A percentile compares a stretch with the other conserved stretches of the same genome.
Conservation (phyloP, 2,329 filamentous ascomycete species). For the Plenodomus biglobosus region DNA sequence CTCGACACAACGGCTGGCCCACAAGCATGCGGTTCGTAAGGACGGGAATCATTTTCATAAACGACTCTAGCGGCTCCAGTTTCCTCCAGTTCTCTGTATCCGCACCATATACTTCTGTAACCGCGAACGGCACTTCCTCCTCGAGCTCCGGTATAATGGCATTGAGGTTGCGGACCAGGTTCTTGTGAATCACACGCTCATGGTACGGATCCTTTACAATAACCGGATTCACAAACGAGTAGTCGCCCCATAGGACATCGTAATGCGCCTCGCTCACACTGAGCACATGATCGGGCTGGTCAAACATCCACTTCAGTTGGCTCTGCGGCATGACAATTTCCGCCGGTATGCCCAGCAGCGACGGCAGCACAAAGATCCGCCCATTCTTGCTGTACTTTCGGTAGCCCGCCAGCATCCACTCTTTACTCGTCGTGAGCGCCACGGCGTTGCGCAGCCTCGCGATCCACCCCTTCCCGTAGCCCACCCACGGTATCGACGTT, state of each 20-base stretch:
- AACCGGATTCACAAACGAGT: conserved; percentile 41
- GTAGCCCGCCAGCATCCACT: conserved; percentile 27
- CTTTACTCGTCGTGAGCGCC: conserved; percentile 23
- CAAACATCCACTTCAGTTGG: conserved; percentile 46
- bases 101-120: conserved; percentile 42
- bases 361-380: conserved; percentile 31
- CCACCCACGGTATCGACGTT: conserved; percentile 24
- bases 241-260: conserved; percentile 44
- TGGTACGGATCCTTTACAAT: conserved; percentile 46
- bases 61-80: conserved; percentile 39
- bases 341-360: conserved; percentile 22
- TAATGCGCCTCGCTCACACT: conserved; percentile 43
- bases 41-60: conserved; percentile 45
- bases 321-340: conserved; percentile 41
- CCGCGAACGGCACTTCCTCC: conserved; percentile 41
- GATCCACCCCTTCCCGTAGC: conserved; percentile 29
- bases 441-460: conserved; percentile 21
- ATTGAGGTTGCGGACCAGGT: conserved; percentile 46
- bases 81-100: conserved; percentile 44
- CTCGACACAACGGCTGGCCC: conserved; percentile 49
- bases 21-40: conserved; percentile 51
- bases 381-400: conserved; percentile 27
- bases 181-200: conserved; percentile 46
- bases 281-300: conserved; percentile 47
- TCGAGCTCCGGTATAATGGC: conserved; percentile 41